These are phyloP conservation scores for Irpex sp. DNA, from an alignment of 1,284 basidiomycete species.

Conservation along the genomic window DNA sequence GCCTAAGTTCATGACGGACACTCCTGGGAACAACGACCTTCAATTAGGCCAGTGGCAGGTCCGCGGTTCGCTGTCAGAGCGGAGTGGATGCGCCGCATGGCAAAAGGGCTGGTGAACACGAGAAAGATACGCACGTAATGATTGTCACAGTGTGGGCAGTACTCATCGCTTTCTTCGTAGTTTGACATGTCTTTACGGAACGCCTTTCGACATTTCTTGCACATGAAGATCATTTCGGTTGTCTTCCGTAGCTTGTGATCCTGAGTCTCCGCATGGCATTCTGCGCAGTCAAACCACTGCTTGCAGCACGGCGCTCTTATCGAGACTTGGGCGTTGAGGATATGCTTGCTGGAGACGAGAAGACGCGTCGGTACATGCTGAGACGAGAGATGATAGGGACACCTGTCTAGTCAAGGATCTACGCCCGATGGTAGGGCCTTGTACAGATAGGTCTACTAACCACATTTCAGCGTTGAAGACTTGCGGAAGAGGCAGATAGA, in stretches of 20 bases:
- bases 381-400: neutral
- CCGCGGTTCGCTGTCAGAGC: neutral
- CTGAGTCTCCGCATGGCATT: constrained; percentile 88
- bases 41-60: neutral
- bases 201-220: constrained; percentile 98
- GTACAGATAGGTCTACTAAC: constrained; percentile 7
- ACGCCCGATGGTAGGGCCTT: neutral
- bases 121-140: constrained; percentile 72
- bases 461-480: constrained; percentile 2
- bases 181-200: constrained; percentile 91
- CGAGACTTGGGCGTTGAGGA: constrained; percentile 90
- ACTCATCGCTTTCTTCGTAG: constrained; percentile 97
- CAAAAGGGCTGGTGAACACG: constrained; percentile 1
- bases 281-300: constrained; percentile 92
- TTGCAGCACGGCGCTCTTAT: constrained; percentile 95
- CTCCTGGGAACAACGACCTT: neutral
- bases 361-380: neutral
- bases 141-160: constrained; percentile 97
- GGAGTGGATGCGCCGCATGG: constrained; percentile 4
- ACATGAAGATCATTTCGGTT: constrained; percentile 89
- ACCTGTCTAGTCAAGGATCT: neutral
- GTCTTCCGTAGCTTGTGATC: constrained; percentile 77
- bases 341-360: constrained; percentile 69
- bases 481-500: neutral
- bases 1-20: neutral